phyloP scores from a whole-genome alignment of 805 yeast species.

The Maudiozyma pseudohumilis region DNA sequence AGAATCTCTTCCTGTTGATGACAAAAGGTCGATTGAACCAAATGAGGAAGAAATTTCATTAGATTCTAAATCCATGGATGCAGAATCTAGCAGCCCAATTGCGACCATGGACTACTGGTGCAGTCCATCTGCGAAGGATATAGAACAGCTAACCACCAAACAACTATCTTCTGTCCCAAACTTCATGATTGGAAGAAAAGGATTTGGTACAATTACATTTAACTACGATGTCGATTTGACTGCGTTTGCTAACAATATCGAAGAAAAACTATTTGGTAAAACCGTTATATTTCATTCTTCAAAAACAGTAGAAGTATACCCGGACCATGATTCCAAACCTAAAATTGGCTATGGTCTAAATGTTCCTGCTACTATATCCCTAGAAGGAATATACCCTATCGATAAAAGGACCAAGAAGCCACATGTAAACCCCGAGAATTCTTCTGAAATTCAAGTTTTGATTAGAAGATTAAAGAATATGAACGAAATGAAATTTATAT shows the following conservation, averaged over 20 bases:
- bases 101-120: slow-evolving; percentile 81
- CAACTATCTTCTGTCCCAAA: slow-evolving; percentile 48
- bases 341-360: slow-evolving; percentile 59
- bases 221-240: slow-evolving; percentile 60
- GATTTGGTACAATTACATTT: slow-evolving; percentile 60
- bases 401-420: slow-evolving; percentile 23
- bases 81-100: not conserved
- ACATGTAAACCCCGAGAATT: slow-evolving; percentile 26
- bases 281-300: slow-evolving; percentile 38
- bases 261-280: slow-evolving; percentile 31
- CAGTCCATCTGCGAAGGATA: slow-evolving; percentile 48
- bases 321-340: slow-evolving; percentile 45
- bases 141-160: slow-evolving; percentile 35
- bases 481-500: slow-evolving; percentile 68
- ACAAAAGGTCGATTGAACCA: not conserved
- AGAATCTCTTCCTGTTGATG: not conserved
- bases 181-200: slow-evolving; percentile 59
- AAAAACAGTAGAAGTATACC: slow-evolving; percentile 51
- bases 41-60: not conserved
- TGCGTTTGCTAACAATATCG: slow-evolving; percentile 34
- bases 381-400: slow-evolving; percentile 51
- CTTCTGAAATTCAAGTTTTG: slow-evolving; percentile 37
- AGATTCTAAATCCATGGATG: not conserved
- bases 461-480: slow-evolving; percentile 42
- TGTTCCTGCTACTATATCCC: slow-evolving; percentile 64